Evolutionary conservation across 139 green algal species (phyloP), one percentile per base, ranked within the genome.

Genomic region (Volvox reticuliferus): DNA sequence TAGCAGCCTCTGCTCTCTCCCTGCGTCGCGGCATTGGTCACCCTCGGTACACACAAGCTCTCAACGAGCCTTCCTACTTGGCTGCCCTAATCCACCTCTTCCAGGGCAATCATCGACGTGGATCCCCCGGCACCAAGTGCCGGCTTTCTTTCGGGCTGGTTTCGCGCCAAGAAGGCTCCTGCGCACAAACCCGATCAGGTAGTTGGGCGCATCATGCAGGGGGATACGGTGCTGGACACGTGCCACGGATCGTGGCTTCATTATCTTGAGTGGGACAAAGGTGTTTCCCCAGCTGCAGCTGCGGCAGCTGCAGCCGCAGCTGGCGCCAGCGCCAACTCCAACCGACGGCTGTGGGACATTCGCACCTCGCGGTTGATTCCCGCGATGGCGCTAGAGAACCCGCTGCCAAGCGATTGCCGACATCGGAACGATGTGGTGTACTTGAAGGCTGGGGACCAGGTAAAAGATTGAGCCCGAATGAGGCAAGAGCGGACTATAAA

Each of bases 201-300:
- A 21, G 69, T 83, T 24, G 91, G 91, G 3, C 78, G 68, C 17
- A 76, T 93, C 44, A 61, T 79, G 26, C 36, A 87, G 22, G 84
- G 82, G 26, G 82, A 92, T 13, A 20, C 62, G 20, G 83, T 94
- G 35, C 79, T 96, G 35, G 94, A 96, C 91, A 93, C 30, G 1
- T 93, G 91, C 84, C 84, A 69, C 35, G 95, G 95, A 35, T 93
- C 79, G 79, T 97, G 95, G 95, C 90, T 97, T 75, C 91, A 87
- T n/a, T 88, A 95, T 76, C 71, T 97, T 14, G 90, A 94, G 33
- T 96, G 93, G 93, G 93, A 95, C 44, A 92, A 94, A 68, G 89
- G 93, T 0, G 67, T 90, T 28, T 69, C 80, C 68, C 18, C 73
- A 12, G 35, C 14, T 22, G 73, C 2, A 22, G 32, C 79, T 18